phyloP scores from a whole-genome alignment of 495 filamentous ascomycete genomes.

The Aspergillus baeticus region DNA sequence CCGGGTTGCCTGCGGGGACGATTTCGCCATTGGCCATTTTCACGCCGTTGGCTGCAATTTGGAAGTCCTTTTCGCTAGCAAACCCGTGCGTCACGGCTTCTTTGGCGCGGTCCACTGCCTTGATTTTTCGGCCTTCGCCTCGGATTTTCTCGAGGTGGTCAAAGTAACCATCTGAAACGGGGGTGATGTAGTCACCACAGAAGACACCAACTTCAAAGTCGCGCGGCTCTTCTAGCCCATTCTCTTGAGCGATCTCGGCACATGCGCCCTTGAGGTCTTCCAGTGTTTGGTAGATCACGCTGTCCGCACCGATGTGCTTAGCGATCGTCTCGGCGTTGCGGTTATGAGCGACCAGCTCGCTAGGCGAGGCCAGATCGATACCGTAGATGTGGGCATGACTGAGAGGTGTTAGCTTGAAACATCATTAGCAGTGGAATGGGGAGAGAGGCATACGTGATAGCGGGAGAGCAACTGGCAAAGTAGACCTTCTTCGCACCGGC shows the following conservation, averaged over 20 bases:
- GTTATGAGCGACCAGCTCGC: slow-evolving; percentile 82
- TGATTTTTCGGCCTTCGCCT: slow-evolving; percentile 70
- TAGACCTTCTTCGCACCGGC: slow-evolving; percentile 88
- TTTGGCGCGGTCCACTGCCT: slow-evolving; percentile 66
- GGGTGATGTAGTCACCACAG: slow-evolving; percentile 86
- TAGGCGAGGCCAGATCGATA: slow-evolving; percentile 82
- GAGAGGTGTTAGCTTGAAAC: slow-evolving; percentile 18
- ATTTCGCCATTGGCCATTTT: slow-evolving; percentile 58
- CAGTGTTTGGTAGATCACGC: slow-evolving; percentile 87
- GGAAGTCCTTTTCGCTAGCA: slow-evolving; percentile 59
- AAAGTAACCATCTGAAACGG: slow-evolving; percentile 81
- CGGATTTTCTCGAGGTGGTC: slow-evolving; percentile 75
- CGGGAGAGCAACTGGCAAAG: slow-evolving; percentile 85
- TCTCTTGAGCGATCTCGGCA: slow-evolving; percentile 59
- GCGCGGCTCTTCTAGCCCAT: slow-evolving; percentile 51
- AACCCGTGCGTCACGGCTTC: slow-evolving; percentile 67
- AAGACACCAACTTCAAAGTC: slow-evolving; percentile 96
- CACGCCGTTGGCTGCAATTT: slow-evolving; percentile 62
- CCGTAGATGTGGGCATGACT: slow-evolving; percentile 76
- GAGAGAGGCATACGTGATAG: slow-evolving; percentile 58
- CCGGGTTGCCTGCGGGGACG: slow-evolving; percentile 42
- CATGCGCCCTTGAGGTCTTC: slow-evolving; percentile 80
- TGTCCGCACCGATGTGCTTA: slow-evolving; percentile 83
- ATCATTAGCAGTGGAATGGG: background rate
- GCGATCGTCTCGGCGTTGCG: slow-evolving; percentile 68